These are phyloP conservation scores for Pseudogymnoascus sp. DNA, from an alignment of 2,329 filamentous ascomycete species.

Conservation along the genomic window DNA sequence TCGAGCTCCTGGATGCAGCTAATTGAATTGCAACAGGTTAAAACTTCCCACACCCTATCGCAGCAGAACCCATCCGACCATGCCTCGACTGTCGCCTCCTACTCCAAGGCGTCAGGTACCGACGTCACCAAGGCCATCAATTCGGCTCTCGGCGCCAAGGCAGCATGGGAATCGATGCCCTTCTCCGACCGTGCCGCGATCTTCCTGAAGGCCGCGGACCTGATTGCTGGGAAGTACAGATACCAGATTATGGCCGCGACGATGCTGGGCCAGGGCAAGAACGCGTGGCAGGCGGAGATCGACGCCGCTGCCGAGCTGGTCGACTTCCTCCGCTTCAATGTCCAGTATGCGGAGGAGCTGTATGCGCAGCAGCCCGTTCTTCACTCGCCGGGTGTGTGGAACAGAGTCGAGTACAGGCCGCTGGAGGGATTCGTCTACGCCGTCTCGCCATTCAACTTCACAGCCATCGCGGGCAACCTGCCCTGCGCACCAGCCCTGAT, in stretches of 20 bases:
- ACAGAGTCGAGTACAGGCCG: conserved; percentile 79
- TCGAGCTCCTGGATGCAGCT: background rate
- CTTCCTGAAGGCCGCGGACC: conserved; percentile 91
- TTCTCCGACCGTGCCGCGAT: conserved; percentile 87
- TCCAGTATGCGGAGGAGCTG: conserved; percentile 85
- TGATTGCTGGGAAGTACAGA: conserved; percentile 85
- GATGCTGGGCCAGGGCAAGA: conserved; percentile 96
- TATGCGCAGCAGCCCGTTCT: conserved; percentile 81
- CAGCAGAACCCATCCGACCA: conserved; percentile 83
- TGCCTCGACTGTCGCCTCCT: conserved; percentile 65
- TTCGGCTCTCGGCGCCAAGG: conserved; percentile 75
- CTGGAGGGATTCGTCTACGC: conserved; percentile 95
- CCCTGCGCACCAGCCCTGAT: conserved; percentile 75
- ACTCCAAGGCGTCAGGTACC: conserved; percentile 68
- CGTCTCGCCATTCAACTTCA: conserved; percentile 94
- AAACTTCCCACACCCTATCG: conserved; percentile 52
- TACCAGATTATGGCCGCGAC: conserved; percentile 96
- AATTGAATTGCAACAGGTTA: conserved; percentile 42
- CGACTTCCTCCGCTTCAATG: conserved; percentile 92
- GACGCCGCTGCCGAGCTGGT: conserved; percentile 86
- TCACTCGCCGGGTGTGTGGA: conserved; percentile 80
- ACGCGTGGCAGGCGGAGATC: conserved; percentile 98
- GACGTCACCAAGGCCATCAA: conserved; percentile 77
- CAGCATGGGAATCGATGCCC: conserved; percentile 74
- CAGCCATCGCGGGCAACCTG: conserved; percentile 84